These are phyloP conservation scores for Trichoderma sp. DNA, from an alignment of 2,329 filamentous ascomycete genomes.

Conservation along the genomic window DNA sequence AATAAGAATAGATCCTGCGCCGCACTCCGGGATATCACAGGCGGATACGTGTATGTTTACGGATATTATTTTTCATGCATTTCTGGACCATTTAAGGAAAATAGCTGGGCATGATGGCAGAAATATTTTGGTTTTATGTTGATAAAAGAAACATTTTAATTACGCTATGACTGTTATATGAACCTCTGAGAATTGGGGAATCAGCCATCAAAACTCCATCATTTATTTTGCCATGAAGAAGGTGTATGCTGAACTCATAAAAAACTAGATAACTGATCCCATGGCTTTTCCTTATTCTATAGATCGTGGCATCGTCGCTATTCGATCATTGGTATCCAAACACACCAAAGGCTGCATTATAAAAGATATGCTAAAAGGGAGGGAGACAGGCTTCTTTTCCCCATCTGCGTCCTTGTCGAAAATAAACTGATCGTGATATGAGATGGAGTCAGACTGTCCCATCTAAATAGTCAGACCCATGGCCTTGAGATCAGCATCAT, in stretches of 20 bases:
- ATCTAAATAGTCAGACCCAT: slow-evolving; percentile 48
- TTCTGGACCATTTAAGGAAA: not conserved
- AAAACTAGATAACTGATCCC: not conserved
- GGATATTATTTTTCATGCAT: not conserved
- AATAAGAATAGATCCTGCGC: not conserved
- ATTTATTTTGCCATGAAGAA: not conserved
- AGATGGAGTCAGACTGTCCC: not conserved
- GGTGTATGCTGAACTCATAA: not conserved
- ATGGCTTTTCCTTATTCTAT: not conserved
- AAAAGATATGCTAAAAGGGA: not conserved
- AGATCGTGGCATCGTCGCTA: not conserved
- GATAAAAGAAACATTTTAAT: not conserved
- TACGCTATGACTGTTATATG: not conserved
- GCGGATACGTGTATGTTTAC: not conserved
- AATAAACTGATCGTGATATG: no score
- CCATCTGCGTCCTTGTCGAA: not conserved
- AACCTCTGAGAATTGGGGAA: not conserved
- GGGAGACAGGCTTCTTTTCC: no score
- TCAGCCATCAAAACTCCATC: not conserved
- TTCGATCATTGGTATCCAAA: not conserved
- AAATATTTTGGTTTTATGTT: not conserved
- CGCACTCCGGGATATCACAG: not conserved
- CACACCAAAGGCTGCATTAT: not conserved
- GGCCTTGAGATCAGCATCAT: slow-evolving; percentile 82
- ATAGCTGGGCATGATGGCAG: not conserved